Percentiles rank a stretch among this genome's conserved stretches.
Evolutionary conservation across 441 rosid species (phyloP).

Genomic region (Bocquillonia castaneifolia): DNA sequence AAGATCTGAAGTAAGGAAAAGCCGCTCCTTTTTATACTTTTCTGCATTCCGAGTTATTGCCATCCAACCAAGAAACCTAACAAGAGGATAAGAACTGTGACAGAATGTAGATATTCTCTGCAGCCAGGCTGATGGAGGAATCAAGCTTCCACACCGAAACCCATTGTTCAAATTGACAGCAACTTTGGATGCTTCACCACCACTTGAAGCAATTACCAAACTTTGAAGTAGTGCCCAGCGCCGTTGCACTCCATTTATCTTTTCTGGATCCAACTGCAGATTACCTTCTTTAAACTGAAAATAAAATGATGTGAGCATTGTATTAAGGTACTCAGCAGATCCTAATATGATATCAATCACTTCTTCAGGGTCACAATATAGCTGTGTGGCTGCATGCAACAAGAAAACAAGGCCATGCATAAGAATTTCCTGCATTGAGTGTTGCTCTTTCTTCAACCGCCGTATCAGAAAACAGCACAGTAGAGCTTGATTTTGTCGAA

Average conservation of each 20-base stretch:
- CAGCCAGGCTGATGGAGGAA: constrained; percentile 73
- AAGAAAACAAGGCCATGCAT: constrained; percentile 69
- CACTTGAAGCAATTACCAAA: constrained; percentile 70
- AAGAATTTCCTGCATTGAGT: constrained; percentile 70
- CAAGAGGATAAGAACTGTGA: constrained; percentile 55
- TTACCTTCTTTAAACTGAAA: constrained; percentile 47
- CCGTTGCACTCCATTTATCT: constrained; percentile 45
- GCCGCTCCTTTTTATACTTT: constrained; percentile 47
- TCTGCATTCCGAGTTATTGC: constrained; percentile 68
- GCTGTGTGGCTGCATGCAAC: constrained; percentile 61
- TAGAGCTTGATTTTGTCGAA: constrained; percentile 71
- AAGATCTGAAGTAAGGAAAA: constrained; percentile 66
- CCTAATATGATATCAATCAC: constrained; percentile 57
- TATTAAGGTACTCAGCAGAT: constrained; percentile 60
- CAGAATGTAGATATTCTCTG: constrained; percentile 57
- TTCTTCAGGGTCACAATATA: constrained; percentile 54
- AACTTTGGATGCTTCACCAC: constrained; percentile 48
- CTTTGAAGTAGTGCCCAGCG: constrained; percentile 71
- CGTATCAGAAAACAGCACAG: constrained; percentile 59
- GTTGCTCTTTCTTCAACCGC: constrained; percentile 55
- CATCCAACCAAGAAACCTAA: constrained; percentile 91
- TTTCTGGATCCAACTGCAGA: constrained; percentile 42
- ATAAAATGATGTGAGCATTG: constrained; percentile 47
- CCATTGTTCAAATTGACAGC: constrained; percentile 32
- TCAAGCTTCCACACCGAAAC: constrained; percentile 49